Evolutionary conservation across 169 alveolate species (phyloP).

Genomic region (Plasmodium fragile): DNA sequence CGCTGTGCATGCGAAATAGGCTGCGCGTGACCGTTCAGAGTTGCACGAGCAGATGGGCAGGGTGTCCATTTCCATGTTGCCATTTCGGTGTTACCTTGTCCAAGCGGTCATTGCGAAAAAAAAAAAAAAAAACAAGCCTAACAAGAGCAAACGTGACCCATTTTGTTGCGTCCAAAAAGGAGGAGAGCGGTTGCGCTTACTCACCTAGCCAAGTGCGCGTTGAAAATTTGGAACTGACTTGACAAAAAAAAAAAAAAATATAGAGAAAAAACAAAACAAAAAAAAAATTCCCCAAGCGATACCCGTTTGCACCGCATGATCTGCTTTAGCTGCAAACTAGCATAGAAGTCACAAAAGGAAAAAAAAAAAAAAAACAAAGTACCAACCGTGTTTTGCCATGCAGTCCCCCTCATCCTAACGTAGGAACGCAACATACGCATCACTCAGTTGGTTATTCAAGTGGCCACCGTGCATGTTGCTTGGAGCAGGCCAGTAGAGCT

Average conservation of each 20-base stretch:
- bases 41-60: not conserved
- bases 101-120: not conserved
- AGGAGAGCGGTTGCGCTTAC: not conserved
- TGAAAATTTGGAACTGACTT: not conserved
- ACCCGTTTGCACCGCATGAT: not conserved
- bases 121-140: not conserved
- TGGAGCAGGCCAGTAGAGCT: not conserved
- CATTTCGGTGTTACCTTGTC: not conserved
- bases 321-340: not conserved
- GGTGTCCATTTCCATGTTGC: not conserved
- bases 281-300: not conserved
- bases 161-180: not conserved
- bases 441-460: not conserved
- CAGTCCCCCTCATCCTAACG: not conserved
- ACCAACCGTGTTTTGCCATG: not conserved
- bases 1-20: not conserved
- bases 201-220: not conserved
- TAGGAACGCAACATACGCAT: not conserved
- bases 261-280: slow-evolving; percentile 3
- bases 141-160: not conserved
- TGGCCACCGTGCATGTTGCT: not conserved
- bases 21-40: not conserved
- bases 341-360: not conserved
- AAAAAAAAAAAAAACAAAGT: not conserved
- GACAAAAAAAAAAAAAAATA: not conserved